Percentiles rank a stretch among this genome's conserved stretches.
These are phyloP conservation scores for Colletotrichum falcatum DNA, from an alignment of 2,329 filamentous ascomycete genomes.

Conservation along the genomic window DNA sequence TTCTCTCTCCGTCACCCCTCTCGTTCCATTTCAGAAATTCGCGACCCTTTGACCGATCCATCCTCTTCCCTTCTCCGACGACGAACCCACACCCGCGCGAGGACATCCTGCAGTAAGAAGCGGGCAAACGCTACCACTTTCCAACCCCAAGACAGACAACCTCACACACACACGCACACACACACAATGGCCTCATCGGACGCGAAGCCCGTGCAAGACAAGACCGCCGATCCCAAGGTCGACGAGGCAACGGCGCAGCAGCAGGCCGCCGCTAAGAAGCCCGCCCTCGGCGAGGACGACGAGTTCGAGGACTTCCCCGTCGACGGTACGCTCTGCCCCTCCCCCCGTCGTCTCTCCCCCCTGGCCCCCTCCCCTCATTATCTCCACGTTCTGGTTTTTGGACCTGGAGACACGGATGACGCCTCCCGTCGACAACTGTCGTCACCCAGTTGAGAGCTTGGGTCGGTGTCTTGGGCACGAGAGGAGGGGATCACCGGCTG, in stretches of 20 bases:
- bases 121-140: conserved; percentile 6
- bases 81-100: background rate
- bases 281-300: conserved; percentile 93
- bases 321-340: conserved; percentile 73
- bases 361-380: background rate
- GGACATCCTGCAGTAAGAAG: background rate
- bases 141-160: background rate
- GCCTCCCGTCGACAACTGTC: background rate
- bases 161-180: conserved; percentile 11
- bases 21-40: background rate
- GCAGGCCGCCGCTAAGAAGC: conserved; percentile 55
- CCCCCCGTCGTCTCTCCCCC: background rate
- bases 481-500: background rate
- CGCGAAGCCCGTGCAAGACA: conserved; percentile 48
- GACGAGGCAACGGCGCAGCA: conserved; percentile 69
- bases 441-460: background rate
- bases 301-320: conserved; percentile 99
- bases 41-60: background rate
- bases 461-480: background rate
- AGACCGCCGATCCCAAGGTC: conserved; percentile 54
- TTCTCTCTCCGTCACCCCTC: background rate
- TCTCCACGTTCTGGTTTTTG: background rate
- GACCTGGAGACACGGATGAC: background rate
- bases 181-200: conserved; percentile 46
- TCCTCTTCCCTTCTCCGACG: too few species aligned